Conservation (phyloP, 129 eudicot species). For the Saposhnikovia divaricata region DNA sequence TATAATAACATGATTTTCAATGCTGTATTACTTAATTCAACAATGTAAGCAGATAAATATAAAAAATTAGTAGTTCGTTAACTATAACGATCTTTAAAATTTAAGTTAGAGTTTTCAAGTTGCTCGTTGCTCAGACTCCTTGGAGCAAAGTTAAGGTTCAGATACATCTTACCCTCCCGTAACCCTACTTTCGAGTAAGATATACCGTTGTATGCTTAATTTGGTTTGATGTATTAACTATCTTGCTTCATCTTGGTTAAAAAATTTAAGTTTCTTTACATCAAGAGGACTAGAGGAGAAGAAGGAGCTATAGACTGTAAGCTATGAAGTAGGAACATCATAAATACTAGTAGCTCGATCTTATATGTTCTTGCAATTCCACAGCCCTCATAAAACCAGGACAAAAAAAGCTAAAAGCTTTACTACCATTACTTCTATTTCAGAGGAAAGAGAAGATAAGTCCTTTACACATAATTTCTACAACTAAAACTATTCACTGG, state of each 20-base stretch:
- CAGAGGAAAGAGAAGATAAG: conserved; percentile 18
- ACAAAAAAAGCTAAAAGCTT: conserved; percentile 47
- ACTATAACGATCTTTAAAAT: too few relatives aligned
- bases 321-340: conserved; percentile 13
- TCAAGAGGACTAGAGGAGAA: not conserved
- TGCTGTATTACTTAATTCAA: not conserved
- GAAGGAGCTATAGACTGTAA: conserved; percentile 17
- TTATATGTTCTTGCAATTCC: not conserved
- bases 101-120: too few relatives aligned
- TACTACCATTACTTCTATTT: conserved; percentile 67
- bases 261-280: not conserved
- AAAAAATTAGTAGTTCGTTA: too few relatives aligned
- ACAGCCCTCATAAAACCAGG: conserved; percentile 13
- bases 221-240: not conserved
- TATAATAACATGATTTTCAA: not conserved
- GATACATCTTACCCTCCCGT: not conserved
- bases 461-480: conserved; percentile 13
- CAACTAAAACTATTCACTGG: conserved; percentile 23
- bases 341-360: conserved; percentile 10
- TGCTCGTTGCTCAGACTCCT: too few relatives aligned
- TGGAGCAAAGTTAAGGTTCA: too few relatives aligned
- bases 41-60: not conserved
- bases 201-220: too few relatives aligned
- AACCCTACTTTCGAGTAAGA: not conserved
- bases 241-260: not conserved